A percentile compares a stretch with the other conserved stretches of the same genome.
These are phyloP conservation scores for Xylaria intraflava DNA, from an alignment of 495 filamentous ascomycete genomes.

Conservation along the genomic window DNA sequence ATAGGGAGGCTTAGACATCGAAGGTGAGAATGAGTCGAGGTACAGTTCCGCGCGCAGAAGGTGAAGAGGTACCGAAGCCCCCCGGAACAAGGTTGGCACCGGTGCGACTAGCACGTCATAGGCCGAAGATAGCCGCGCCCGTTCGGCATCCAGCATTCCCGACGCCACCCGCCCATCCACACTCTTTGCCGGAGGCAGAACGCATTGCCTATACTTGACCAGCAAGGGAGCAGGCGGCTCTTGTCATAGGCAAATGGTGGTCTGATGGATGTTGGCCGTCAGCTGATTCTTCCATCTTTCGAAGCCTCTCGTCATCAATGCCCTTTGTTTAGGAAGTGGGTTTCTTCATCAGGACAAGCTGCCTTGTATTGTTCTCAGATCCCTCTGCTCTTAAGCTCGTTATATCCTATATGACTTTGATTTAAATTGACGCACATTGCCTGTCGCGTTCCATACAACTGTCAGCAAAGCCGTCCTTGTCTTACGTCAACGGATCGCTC, in stretches of 20 bases:
- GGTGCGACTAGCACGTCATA: constrained; percentile 2
- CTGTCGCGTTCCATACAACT: not conserved
- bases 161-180: constrained; percentile 8
- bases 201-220: too few relatives aligned
- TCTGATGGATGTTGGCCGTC: too few relatives aligned
- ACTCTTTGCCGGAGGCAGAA: not conserved
- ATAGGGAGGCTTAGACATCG: not conserved
- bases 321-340: not conserved
- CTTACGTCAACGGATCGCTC: not conserved
- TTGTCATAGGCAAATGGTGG: too few relatives aligned
- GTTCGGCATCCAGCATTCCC: not conserved
- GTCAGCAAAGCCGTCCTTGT: not conserved
- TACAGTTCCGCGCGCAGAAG: not conserved
- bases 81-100: not conserved
- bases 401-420: not conserved
- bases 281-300: not conserved
- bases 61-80: not conserved
- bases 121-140: constrained; percentile 10
- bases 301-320: not conserved
- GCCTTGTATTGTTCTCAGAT: not conserved
- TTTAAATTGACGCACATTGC: not conserved
- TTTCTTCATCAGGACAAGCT: not conserved
- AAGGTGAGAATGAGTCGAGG: not conserved
- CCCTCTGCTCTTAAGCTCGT: not conserved
- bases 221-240: not conserved